Percentiles rank a stretch among this genome's conserved stretches.
These are phyloP conservation scores for Starmerella sirachaensis DNA, from an alignment of 805 yeast species.

Conservation along the genomic window DNA sequence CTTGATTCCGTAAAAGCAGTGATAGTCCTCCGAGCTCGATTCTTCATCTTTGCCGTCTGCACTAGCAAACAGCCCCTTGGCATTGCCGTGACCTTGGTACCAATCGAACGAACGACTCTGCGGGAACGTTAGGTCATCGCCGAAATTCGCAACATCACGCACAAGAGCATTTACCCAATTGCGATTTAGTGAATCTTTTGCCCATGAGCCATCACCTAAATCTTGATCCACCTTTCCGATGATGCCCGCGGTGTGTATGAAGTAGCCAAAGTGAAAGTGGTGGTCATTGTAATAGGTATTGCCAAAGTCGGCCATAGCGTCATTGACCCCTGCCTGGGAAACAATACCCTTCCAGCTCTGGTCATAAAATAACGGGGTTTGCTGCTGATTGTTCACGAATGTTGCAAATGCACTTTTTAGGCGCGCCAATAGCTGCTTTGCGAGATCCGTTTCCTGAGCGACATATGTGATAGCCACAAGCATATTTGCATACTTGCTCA, in stretches of 20 bases:
- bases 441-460: constrained; percentile 42
- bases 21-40: constrained; percentile 59
- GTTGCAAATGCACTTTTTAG: constrained; percentile 58
- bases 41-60: constrained; percentile 66
- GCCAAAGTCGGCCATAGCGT: constrained; percentile 55
- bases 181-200: constrained; percentile 30
- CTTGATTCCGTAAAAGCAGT: constrained; percentile 56
- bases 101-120: constrained; percentile 56
- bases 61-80: constrained; percentile 50
- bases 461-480: constrained; percentile 60
- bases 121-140: constrained; percentile 48
- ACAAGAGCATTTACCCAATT: constrained; percentile 51
- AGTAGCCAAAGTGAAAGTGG: constrained; percentile 79
- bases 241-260: constrained; percentile 70
- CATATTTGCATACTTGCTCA: constrained; percentile 82
- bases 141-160: constrained; percentile 51
- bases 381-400: constrained; percentile 59
- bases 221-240: constrained; percentile 52
- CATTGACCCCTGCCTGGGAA: constrained; percentile 26
- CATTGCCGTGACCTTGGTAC: constrained; percentile 66
- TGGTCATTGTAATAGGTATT: constrained; percentile 73
- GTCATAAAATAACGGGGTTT: constrained; percentile 66
- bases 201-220: constrained; percentile 38
- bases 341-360: constrained; percentile 41
- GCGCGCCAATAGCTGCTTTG: constrained; percentile 40